Evolutionary conservation across 192 early-diverging fungal species (phyloP).

Genomic region (Backusella sp.): DNA sequence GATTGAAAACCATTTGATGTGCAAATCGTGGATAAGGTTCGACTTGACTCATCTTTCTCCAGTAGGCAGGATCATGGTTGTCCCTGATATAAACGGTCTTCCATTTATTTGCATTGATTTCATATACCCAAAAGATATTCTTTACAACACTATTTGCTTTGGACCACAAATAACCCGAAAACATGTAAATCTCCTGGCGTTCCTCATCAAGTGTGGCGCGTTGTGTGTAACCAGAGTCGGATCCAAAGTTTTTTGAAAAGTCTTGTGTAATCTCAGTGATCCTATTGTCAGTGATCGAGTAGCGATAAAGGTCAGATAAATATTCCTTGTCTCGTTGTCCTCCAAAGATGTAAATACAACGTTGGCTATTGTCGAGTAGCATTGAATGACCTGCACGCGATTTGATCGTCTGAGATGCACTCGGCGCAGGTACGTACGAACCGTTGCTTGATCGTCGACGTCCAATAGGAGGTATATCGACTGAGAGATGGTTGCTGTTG

Average conservation of each 20-base stretch:
- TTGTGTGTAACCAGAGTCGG: conserved; percentile 81
- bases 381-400: conserved; percentile 89
- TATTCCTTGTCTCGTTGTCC: conserved; percentile 84
- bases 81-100: conserved; percentile 72
- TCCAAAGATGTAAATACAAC: conserved; percentile 88
- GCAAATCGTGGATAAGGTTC: conserved; percentile 88
- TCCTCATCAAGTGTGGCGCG: conserved; percentile 76
- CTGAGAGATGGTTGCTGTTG: background rate
- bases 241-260: conserved; percentile 71
- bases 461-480: background rate
- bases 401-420: conserved; percentile 49
- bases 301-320: conserved; percentile 80
- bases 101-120: conserved; percentile 52
- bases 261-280: conserved; percentile 77
- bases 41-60: conserved; percentile 18
- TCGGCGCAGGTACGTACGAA: background rate
- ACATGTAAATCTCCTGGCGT: conserved; percentile 82
- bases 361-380: conserved; percentile 71
- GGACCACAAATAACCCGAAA: conserved; percentile 62
- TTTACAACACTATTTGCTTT: conserved; percentile 67
- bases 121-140: conserved; percentile 81
- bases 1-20: conserved; percentile 89
- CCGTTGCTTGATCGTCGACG: background rate
- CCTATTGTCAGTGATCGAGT: conserved; percentile 77
- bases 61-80: conserved; percentile 16